A percentile compares a stretch with the other conserved stretches of the same genome.
Conservation (phyloP, 306 rosid species). For the Cajanus cajan region DNA sequence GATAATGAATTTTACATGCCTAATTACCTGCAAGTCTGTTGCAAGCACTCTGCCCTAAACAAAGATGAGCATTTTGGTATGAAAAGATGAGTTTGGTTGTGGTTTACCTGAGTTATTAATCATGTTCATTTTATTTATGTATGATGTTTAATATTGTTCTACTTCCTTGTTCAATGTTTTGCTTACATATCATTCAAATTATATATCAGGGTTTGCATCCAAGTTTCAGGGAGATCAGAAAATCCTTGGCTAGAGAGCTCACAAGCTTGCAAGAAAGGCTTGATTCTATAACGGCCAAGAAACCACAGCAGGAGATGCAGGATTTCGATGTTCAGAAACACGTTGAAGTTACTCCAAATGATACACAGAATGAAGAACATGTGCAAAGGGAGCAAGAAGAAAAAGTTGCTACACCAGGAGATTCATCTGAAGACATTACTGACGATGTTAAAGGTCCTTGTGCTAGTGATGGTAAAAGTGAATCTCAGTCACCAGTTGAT, state of each 20-base stretch:
- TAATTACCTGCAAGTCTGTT: background rate
- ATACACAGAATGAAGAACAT: background rate
- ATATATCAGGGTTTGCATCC: slow-evolving; percentile 63
- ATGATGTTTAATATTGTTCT: background rate
- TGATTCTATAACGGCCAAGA: slow-evolving; percentile 40
- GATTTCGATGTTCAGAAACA: background rate
- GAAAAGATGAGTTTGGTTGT: background rate
- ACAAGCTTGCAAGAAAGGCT: slow-evolving; percentile 66
- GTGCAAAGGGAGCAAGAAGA: slow-evolving; percentile 25
- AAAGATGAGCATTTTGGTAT: background rate
- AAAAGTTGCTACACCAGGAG: background rate
- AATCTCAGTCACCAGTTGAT: background rate
- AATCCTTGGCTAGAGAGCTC: slow-evolving; percentile 84
- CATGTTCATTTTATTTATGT: background rate
- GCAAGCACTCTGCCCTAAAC: background rate
- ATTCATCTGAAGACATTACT: background rate
- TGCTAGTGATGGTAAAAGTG: background rate
- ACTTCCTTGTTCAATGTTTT: background rate
- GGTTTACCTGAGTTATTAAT: background rate
- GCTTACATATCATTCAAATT: background rate
- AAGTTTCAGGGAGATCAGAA: slow-evolving; percentile 65
- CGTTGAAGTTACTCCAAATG: background rate
- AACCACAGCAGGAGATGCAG: slow-evolving; percentile 26
- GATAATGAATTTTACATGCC: background rate
- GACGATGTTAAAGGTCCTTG: background rate